phyloP scores from a whole-genome alignment of 257 asterid species.

The Gentiana macrophylla region DNA sequence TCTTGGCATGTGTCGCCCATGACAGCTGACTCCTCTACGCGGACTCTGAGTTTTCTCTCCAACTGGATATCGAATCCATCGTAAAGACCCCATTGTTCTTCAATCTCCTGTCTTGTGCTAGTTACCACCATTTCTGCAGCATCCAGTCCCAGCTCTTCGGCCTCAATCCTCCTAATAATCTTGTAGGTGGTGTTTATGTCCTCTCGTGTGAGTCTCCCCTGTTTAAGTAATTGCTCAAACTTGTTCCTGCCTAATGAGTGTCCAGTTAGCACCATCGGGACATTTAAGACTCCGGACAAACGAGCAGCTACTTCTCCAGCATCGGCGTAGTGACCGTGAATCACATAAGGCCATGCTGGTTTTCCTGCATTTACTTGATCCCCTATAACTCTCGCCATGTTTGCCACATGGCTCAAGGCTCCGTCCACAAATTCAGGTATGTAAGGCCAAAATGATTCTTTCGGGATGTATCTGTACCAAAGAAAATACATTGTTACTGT shows the following conservation, averaged over 20 bases:
- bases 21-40: constrained; percentile 58
- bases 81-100: constrained; percentile 66
- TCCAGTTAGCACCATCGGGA: constrained; percentile 60
- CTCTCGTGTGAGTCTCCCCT: constrained; percentile 55
- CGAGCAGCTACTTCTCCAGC: constrained; percentile 54
- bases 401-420: constrained; percentile 44
- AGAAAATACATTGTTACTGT: constrained; percentile 1
- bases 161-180: constrained; percentile 54
- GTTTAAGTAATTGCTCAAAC: constrained; percentile 50
- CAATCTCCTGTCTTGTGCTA: constrained; percentile 65
- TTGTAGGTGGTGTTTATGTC: constrained; percentile 49
- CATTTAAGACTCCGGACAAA: constrained; percentile 44
- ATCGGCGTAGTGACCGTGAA: constrained; percentile 70
- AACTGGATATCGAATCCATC: constrained; percentile 55
- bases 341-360: constrained; percentile 54
- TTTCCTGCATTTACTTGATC: constrained; percentile 39
- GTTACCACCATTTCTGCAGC: constrained; percentile 56
- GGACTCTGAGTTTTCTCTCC: constrained; percentile 53
- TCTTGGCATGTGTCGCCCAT: constrained; percentile 62
- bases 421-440: constrained; percentile 53
- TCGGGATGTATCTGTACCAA: constrained; percentile 31
- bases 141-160: constrained; percentile 54
- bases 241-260: constrained; percentile 64
- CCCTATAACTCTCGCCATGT: constrained; percentile 51
- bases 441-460: constrained; percentile 58